A percentile compares a stretch with the other conserved stretches of the same genome.
These are phyloP conservation scores for Trametes sp. DNA, from an alignment of 1,284 basidiomycete genomes.

Conservation along the genomic window DNA sequence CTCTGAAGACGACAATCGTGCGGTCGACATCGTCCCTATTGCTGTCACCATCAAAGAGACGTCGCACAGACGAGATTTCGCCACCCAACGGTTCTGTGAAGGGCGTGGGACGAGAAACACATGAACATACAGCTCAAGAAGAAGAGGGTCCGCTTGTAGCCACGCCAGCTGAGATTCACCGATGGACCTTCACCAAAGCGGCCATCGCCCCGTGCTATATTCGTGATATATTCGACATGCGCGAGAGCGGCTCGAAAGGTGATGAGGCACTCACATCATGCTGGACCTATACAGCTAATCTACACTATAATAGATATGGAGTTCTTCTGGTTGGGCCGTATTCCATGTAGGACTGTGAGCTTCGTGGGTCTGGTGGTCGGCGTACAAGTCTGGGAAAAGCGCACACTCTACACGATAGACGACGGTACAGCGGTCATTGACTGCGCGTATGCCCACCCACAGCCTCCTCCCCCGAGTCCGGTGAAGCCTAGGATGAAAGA, in stretches of 20 bases:
- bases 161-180: constrained; percentile 45
- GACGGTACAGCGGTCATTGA: constrained; percentile 77
- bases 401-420: constrained; percentile 72
- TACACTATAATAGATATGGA: constrained; percentile 43
- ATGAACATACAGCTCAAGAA: background rate
- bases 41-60: constrained; percentile 25
- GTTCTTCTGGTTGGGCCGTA: constrained; percentile 75
- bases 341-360: constrained; percentile 69
- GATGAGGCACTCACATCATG: background rate
- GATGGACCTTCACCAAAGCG: constrained; percentile 69
- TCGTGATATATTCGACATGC: constrained; percentile 64
- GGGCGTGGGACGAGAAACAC: background rate
- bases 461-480: constrained; percentile 22
- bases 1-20: constrained; percentile 5
- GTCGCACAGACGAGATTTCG: constrained; percentile 2
- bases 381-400: constrained; percentile 63
- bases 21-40: constrained; percentile 24
- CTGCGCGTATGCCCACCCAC: constrained; percentile 55
- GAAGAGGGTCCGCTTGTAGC: background rate
- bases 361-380: constrained; percentile 72
- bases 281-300: background rate
- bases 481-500: constrained; percentile 11
- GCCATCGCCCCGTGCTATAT: constrained; percentile 69
- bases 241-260: constrained; percentile 50
- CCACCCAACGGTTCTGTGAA: background rate